These are phyloP conservation scores for Tylopilus vinaceipallidus DNA, from an alignment of 768 basidiomycete genomes.

Conservation along the genomic window DNA sequence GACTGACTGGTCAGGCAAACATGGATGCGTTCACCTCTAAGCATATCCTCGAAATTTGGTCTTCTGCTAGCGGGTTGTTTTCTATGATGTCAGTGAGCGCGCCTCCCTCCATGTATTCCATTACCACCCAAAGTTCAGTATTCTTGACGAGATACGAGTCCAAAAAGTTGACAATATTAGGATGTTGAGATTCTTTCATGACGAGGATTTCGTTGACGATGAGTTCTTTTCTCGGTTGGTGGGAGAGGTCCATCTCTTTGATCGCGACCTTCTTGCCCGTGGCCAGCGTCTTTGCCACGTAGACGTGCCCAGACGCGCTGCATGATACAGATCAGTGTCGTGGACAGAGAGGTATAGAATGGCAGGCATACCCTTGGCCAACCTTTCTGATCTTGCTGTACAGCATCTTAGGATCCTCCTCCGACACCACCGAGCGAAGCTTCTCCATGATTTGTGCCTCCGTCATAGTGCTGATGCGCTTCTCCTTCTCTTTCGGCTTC, in stretches of 20 bases:
- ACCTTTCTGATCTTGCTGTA: slow-evolving; percentile 99
- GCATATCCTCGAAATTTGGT: slow-evolving; percentile 90
- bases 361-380: slow-evolving; percentile 83
- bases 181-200: slow-evolving; percentile 98
- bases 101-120: slow-evolving; percentile 99
- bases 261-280: slow-evolving; percentile 91
- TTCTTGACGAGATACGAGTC: slow-evolving; percentile 87
- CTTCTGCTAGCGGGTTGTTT: slow-evolving; percentile 92
- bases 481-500: slow-evolving; percentile 57
- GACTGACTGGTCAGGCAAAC: neutral
- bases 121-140: slow-evolving; percentile 94
- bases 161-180: slow-evolving; percentile 95
- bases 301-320: slow-evolving; percentile 97
- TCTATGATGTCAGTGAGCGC: slow-evolving; percentile 98
- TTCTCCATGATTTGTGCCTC: slow-evolving; percentile 99
- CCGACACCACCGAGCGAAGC: slow-evolving; percentile 80
- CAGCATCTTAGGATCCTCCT: slow-evolving; percentile 82
- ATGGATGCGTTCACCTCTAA: slow-evolving; percentile 66
- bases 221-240: slow-evolving; percentile 94
- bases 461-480: slow-evolving; percentile 93
- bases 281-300: slow-evolving; percentile 88
- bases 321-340: slow-evolving; percentile 10
- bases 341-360: slow-evolving; percentile 1
- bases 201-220: slow-evolving; percentile 98
- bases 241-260: slow-evolving; percentile 96